A percentile compares a stretch with the other conserved stretches of the same genome.
Evolutionary conservation across 2,329 filamentous ascomycete genomes (phyloP).

Genomic region (Diaporthe sp.): DNA sequence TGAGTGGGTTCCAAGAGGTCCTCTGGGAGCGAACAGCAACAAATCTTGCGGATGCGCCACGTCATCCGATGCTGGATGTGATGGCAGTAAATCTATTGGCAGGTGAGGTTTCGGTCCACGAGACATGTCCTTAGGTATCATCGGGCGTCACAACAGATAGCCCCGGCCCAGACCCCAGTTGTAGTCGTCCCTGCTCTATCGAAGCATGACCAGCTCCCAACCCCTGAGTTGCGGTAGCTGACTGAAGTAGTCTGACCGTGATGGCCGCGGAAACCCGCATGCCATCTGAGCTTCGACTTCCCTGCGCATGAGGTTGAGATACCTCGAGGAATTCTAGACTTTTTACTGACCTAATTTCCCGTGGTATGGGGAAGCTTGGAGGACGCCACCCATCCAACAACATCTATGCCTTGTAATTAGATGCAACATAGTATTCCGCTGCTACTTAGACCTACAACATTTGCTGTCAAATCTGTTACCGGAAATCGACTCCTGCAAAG

Average conservation of each 20-base stretch:
- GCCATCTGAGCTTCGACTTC: background rate
- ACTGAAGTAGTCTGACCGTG: background rate
- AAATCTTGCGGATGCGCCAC: background rate
- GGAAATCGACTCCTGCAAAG: background rate
- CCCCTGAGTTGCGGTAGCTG: constrained; percentile 1
- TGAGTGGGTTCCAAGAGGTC: background rate
- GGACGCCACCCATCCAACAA: background rate
- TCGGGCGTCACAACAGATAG: constrained; percentile 15
- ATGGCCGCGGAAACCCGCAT: constrained; percentile 7
- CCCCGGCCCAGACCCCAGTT: background rate
- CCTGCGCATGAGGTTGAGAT: background rate
- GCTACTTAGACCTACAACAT: background rate
- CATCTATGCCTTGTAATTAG: background rate
- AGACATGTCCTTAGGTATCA: background rate
- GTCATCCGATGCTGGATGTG: background rate
- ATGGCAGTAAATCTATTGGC: constrained; percentile 5
- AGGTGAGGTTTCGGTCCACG: background rate
- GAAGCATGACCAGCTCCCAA: background rate
- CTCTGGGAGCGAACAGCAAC: background rate
- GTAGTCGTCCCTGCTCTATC: background rate
- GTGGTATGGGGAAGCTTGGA: background rate
- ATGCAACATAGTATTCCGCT: background rate
- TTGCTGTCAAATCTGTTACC: background rate
- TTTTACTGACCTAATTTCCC: background rate
- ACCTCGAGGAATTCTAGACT: background rate